These are phyloP conservation scores for Chaetomium globosum DNA, from an alignment of 2,329 filamentous ascomycete genomes.

Conservation along the genomic window DNA sequence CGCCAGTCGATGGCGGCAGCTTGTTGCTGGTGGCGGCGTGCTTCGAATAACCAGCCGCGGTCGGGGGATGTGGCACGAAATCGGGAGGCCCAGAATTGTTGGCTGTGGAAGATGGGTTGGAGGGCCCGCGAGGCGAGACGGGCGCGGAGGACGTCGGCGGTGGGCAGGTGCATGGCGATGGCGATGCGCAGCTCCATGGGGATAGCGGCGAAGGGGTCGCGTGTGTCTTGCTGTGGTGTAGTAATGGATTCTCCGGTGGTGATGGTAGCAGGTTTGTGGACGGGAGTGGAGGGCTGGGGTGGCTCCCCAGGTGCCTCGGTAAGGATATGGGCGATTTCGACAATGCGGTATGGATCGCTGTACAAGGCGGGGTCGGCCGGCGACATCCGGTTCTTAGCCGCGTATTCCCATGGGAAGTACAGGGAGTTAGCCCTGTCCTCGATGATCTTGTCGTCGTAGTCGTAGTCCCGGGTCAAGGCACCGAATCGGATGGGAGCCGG, in stretches of 20 bases:
- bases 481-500: neutral
- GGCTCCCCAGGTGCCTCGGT: neutral
- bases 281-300: neutral
- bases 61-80: neutral
- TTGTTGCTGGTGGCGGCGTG: too few relatives aligned
- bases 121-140: slow-evolving; percentile 13
- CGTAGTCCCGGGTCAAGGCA: slow-evolving; percentile 5
- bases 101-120: neutral
- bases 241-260: too few relatives aligned
- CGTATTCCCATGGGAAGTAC: slow-evolving; percentile 17
- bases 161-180: neutral
- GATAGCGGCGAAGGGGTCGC: neutral
- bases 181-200: neutral
- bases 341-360: neutral
- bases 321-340: neutral
- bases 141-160: neutral
- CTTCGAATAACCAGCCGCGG: slow-evolving; percentile 1
- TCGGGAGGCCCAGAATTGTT: slow-evolving; percentile 14
- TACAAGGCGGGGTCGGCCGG: neutral
- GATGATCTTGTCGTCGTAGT: neutral
- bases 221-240: neutral
- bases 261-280: too few relatives aligned
- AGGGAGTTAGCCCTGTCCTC: neutral
- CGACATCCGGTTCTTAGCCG: too few relatives aligned
- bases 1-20: slow-evolving; percentile 4